phyloP scores from a whole-genome alignment of 2,329 filamentous ascomycete species.

The Penicillium polonicum region DNA sequence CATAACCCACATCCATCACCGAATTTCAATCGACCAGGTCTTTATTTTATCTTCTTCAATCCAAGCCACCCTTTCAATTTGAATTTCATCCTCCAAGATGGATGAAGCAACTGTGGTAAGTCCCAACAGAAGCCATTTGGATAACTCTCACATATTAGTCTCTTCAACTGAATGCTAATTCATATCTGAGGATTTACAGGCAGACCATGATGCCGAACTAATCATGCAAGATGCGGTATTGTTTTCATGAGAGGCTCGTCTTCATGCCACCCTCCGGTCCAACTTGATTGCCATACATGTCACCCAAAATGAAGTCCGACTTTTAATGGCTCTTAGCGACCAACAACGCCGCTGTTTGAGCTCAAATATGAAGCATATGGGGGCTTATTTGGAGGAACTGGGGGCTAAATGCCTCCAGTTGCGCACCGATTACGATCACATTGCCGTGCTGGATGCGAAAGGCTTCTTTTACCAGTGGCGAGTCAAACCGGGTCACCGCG shows the following conservation, averaged over 20 bases:
- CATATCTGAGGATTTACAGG: neutral
- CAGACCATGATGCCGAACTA: neutral
- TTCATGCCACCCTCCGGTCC: neutral
- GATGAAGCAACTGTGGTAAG: neutral
- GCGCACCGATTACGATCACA: neutral
- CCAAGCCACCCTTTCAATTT: neutral
- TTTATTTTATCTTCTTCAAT: neutral
- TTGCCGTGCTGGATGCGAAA: too few species aligned
- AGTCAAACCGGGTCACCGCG: too few species aligned
- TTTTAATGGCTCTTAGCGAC: neutral
- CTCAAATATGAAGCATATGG: neutral
- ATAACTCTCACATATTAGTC: neutral
- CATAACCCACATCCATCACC: neutral
- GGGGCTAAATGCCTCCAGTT: neutral
- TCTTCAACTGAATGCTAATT: neutral
- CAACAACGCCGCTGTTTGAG: neutral
- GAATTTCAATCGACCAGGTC: neutral
- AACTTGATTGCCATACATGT: neutral
- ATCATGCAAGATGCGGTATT: neutral
- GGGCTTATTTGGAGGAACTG: neutral
- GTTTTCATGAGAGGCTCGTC: neutral
- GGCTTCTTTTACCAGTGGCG: too few species aligned
- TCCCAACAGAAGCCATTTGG: neutral
- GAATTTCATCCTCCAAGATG: neutral
- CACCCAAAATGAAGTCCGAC: neutral